phyloP scores from a whole-genome alignment of 495 filamentous ascomycete genomes.

The Penicillium robsamsonii region DNA sequence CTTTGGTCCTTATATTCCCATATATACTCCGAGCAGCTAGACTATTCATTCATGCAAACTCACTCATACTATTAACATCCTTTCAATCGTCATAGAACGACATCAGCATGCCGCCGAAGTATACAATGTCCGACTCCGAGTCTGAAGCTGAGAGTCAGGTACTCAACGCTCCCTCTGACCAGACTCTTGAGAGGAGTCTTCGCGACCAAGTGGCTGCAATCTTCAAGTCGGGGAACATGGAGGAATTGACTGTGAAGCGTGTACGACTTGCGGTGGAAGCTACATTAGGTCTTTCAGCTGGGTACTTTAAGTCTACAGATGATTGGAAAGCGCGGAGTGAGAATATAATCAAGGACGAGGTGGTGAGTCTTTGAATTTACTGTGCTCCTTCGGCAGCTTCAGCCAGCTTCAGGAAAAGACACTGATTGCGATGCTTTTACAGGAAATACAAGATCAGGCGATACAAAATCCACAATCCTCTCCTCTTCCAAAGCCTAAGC shows the following conservation, averaged over 20 bases:
- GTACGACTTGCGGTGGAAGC: constrained; percentile 68
- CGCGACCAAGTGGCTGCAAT: constrained; percentile 56
- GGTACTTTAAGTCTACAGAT: constrained; percentile 62
- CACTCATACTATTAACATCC: background rate
- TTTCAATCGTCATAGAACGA: background rate
- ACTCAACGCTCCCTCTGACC: constrained; percentile 30
- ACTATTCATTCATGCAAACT: too few relatives aligned
- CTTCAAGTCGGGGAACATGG: constrained; percentile 55
- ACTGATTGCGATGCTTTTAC: constrained; percentile 12
- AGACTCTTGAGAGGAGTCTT: constrained; percentile 52
- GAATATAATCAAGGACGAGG: constrained; percentile 62
- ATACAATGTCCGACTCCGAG: constrained; percentile 39
- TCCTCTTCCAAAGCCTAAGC: constrained; percentile 24
- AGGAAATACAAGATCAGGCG: constrained; percentile 35
- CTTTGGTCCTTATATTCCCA: background rate
- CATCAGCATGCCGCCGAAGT: constrained; percentile 34
- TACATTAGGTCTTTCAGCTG: constrained; percentile 60
- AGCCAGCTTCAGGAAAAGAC: background rate
- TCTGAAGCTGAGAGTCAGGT: constrained; percentile 21
- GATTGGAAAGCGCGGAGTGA: constrained; percentile 84
- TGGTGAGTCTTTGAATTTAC: constrained; percentile 52
- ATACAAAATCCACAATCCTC: constrained; percentile 13
- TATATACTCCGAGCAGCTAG: background rate
- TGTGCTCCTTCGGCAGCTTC: background rate
- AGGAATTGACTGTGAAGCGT: constrained; percentile 72